phyloP scores from a whole-genome alignment of 2,329 filamentous ascomycete species.

The Aspergillus phoenicis region DNA sequence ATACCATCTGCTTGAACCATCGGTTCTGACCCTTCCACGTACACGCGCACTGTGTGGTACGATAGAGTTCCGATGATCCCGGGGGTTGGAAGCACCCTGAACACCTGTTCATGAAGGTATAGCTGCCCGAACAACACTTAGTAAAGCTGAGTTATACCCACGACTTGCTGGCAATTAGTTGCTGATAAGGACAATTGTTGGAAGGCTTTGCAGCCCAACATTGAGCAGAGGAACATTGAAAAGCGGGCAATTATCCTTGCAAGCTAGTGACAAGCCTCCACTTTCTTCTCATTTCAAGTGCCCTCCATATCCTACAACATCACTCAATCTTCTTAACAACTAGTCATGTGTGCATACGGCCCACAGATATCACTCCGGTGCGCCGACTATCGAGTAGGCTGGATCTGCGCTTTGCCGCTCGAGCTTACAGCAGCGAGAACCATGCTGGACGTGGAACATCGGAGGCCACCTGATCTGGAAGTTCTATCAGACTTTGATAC shows the following conservation, averaged over 20 bases:
- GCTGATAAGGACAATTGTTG: not conserved
- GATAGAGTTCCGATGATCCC: not conserved
- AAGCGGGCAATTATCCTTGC: not conserved
- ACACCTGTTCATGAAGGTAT: not conserved
- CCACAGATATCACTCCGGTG: not conserved
- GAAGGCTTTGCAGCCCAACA: not conserved
- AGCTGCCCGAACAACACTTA: not conserved
- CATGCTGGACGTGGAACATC: constrained; percentile 35
- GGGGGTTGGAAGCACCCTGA: not conserved
- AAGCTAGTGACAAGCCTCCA: no score
- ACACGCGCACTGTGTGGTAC: no score
- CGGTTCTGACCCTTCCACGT: no score
- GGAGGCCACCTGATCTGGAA: not conserved
- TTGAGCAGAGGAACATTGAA: not conserved
- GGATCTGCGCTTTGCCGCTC: constrained; percentile 34
- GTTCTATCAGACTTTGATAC: constrained; percentile 12
- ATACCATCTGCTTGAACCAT: no score
- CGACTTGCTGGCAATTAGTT: not conserved
- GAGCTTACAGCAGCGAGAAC: constrained; percentile 32
- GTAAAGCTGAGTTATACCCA: not conserved
- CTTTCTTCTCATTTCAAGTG: not conserved
- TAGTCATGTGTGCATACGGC: not conserved
- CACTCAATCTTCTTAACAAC: no score
- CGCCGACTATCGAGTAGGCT: constrained; percentile 33
- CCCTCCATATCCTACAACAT: no score